A percentile compares a stretch with the other conserved stretches of the same genome.
These are phyloP conservation scores for Hypoxylon sp. DNA, from an alignment of 2,329 filamentous ascomycete species.

Conservation along the genomic window DNA sequence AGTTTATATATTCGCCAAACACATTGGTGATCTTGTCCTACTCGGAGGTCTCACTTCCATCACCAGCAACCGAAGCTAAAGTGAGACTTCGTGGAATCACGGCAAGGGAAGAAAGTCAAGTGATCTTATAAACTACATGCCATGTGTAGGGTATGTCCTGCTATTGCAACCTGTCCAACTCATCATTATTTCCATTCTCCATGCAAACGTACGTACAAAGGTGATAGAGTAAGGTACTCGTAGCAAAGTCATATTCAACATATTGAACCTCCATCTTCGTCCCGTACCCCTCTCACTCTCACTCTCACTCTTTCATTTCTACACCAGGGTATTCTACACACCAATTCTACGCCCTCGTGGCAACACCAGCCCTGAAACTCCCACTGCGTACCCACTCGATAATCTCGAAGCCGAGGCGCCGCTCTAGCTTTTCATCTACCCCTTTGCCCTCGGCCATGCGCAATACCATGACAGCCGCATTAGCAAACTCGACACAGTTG, in stretches of 20 bases:
- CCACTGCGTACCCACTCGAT: constrained; percentile 78
- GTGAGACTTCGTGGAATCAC: constrained; percentile 16
- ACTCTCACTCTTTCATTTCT: not conserved
- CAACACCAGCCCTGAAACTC: constrained; percentile 55
- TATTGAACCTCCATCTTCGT: not conserved
- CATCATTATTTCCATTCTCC: constrained; percentile 13
- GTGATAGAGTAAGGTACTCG: constrained; percentile 5
- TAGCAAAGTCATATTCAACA: constrained; percentile 15
- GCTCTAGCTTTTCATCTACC: constrained; percentile 76
- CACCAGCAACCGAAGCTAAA: constrained; percentile 7
- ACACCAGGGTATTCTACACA: not conserved
- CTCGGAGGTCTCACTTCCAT: constrained; percentile 23
- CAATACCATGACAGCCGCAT: constrained; percentile 68
- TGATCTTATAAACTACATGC: constrained; percentile 40
- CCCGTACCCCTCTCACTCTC: too few relatives aligned
- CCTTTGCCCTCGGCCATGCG: constrained; percentile 59
- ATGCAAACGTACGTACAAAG: constrained; percentile 24
- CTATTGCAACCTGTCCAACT: constrained; percentile 8
- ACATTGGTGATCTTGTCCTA: not conserved
- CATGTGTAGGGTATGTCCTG: constrained; percentile 27
- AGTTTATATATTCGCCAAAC: not conserved
- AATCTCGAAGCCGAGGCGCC: constrained; percentile 87
- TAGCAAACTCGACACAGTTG: constrained; percentile 70
- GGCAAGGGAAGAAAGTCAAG: constrained; percentile 28
- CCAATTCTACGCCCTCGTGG: constrained; percentile 2